phyloP scores from a whole-genome alignment of 2,329 filamentous ascomycete species.

The Hymenoscyphus albidus region DNA sequence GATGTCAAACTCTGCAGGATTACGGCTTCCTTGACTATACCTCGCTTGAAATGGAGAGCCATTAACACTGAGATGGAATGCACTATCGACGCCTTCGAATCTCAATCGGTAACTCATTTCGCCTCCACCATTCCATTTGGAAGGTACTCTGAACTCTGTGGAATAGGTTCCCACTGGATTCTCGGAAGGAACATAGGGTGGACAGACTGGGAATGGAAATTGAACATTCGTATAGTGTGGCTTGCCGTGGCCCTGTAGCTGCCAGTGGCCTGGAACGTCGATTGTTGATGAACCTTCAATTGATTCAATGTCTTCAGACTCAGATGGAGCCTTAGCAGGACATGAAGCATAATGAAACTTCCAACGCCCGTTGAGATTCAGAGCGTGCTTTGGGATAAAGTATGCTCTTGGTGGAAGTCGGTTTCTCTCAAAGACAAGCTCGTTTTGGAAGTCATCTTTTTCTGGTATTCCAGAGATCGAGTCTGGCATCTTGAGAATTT shows the following conservation, averaged over 20 bases:
- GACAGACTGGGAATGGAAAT: constrained; percentile 51
- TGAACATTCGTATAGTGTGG: constrained; percentile 49
- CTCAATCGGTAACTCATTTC: constrained; percentile 38
- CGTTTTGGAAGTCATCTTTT: constrained; percentile 45
- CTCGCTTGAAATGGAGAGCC: constrained; percentile 45
- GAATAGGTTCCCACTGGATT: constrained; percentile 54
- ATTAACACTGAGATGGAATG: constrained; percentile 56
- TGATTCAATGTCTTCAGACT: constrained; percentile 24
- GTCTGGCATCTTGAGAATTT: background rate
- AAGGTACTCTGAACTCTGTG: constrained; percentile 44
- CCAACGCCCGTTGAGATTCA: constrained; percentile 55
- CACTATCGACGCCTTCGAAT: constrained; percentile 56
- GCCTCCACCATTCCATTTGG: constrained; percentile 41
- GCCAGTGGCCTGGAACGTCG: constrained; percentile 54
- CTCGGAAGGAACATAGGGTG: constrained; percentile 48
- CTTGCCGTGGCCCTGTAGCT: constrained; percentile 10
- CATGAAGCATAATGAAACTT: constrained; percentile 49
- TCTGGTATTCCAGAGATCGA: background rate
- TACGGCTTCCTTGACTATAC: constrained; percentile 54
- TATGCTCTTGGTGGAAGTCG: constrained; percentile 50
- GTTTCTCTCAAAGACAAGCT: constrained; percentile 50
- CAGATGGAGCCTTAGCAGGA: constrained; percentile 43
- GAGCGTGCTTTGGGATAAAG: constrained; percentile 46
- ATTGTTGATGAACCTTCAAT: constrained; percentile 36
- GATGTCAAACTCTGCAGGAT: constrained; percentile 57